Percentiles rank a stretch among this genome's conserved stretches.
Evolutionary conservation across 23 red algal species (phyloP).

Genomic region (Porphyridium purpureum): DNA sequence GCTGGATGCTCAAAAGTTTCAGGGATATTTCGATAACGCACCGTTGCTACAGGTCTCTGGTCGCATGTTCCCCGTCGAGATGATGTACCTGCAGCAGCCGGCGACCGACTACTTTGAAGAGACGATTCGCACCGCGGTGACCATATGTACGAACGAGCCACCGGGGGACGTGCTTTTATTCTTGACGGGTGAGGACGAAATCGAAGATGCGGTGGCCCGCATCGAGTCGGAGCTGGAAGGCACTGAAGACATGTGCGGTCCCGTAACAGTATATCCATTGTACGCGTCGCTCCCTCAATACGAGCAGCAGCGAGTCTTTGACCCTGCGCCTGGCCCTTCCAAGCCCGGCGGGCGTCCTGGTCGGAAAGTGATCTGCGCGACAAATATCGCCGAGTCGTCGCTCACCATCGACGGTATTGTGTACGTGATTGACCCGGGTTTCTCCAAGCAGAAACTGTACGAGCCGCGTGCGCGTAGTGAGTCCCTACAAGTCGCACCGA

Average conservation of each 20-base stretch:
- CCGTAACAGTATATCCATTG: slow-evolving; percentile 45
- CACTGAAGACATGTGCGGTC: slow-evolving; percentile 5
- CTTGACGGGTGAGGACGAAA: slow-evolving; percentile 96
- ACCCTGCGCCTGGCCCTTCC: slow-evolving; percentile 16
- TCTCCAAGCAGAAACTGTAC: slow-evolving; percentile 47
- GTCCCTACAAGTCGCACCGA: slow-evolving; percentile 9
- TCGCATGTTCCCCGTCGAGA: slow-evolving; percentile 72
- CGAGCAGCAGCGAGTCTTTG: slow-evolving; percentile 52
- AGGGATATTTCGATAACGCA: slow-evolving; percentile 33
- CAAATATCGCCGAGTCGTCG: slow-evolving; percentile 96
- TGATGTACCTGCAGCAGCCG: slow-evolving; percentile 52
- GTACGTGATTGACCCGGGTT: slow-evolving; percentile 79
- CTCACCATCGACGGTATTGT: slow-evolving; percentile 67
- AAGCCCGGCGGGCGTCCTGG: slow-evolving; percentile 3
- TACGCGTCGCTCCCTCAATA: slow-evolving; percentile 29
- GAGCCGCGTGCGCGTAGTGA: not conserved
- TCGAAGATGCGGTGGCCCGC: slow-evolving; percentile 50
- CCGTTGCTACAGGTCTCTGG: slow-evolving; percentile 82
- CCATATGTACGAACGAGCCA: slow-evolving; percentile 47
- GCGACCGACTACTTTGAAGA: slow-evolving; percentile 68
- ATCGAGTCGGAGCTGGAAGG: slow-evolving; percentile 19
- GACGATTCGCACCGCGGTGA: slow-evolving; percentile 27
- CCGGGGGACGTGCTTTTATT: slow-evolving; percentile 83
- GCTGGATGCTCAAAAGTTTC: slow-evolving; percentile 76
- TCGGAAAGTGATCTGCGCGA: slow-evolving; percentile 70